These are phyloP conservation scores for Penicillium paradoxum DNA, from an alignment of 495 filamentous ascomycete species.

Conservation along the genomic window DNA sequence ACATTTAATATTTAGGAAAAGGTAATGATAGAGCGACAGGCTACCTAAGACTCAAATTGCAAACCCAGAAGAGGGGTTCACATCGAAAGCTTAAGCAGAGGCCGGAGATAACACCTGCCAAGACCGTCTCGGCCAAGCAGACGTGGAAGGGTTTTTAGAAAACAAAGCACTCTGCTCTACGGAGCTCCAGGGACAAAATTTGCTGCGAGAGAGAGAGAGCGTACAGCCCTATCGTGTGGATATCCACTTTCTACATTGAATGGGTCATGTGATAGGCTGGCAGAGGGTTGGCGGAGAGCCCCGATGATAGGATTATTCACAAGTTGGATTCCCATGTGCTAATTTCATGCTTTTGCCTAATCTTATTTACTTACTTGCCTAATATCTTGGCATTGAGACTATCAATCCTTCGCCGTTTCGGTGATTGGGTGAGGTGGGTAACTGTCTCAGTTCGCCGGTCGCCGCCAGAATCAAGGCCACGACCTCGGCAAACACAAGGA, in stretches of 20 bases:
- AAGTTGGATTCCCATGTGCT: constrained; percentile 12
- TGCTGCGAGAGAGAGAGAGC: no score
- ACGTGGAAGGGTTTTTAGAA: no score
- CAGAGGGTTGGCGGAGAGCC: constrained; percentile 15
- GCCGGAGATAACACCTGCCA: neutral
- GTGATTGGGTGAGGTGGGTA: neutral
- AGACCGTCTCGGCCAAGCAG: neutral
- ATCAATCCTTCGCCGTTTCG: neutral
- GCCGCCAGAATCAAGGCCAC: no score
- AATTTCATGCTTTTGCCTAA: constrained; percentile 1
- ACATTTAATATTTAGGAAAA: neutral
- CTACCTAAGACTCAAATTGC: neutral
- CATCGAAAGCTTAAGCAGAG: neutral
- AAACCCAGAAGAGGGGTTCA: neutral
- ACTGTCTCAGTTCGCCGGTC: constrained; percentile 6
- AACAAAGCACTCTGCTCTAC: no score
- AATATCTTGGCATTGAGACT: neutral
- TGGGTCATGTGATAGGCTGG: constrained; percentile 18
- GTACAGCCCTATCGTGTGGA: no score
- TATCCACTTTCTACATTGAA: neutral
- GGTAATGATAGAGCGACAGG: neutral
- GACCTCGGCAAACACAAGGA: no score
- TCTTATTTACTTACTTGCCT: no score
- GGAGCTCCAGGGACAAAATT: no score
- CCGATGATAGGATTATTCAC: constrained; percentile 20